Conservation (phyloP, 768 basidiomycete genomes). For the Tubosaeta sp. region DNA sequence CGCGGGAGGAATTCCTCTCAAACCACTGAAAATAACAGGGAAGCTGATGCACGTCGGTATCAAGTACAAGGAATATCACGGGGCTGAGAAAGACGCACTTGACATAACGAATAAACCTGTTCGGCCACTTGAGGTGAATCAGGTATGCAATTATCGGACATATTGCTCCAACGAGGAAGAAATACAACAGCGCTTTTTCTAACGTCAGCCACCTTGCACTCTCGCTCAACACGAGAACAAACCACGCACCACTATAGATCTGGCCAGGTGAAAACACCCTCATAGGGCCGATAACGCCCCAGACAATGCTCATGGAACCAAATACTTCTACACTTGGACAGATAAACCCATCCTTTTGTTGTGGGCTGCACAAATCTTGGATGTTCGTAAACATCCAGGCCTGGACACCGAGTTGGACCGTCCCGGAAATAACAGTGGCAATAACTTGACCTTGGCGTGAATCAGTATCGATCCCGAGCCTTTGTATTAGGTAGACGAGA, state of each 20-base stretch:
- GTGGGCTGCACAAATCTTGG: slow-evolving; percentile 27
- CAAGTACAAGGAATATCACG: too few species aligned
- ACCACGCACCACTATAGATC: slow-evolving; percentile 46
- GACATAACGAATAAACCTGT: slow-evolving; percentile 56
- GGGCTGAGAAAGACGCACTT: slow-evolving; percentile 44
- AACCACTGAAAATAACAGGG: slow-evolving; percentile 52
- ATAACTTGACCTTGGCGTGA: slow-evolving; percentile 45
- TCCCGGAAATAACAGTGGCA: slow-evolving; percentile 58
- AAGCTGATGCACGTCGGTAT: slow-evolving; percentile 25
- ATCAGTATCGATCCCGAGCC: neutral
- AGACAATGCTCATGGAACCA: slow-evolving; percentile 75
- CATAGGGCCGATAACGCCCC: slow-evolving; percentile 78
- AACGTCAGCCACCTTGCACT: neutral
- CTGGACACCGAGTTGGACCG: slow-evolving; percentile 66
- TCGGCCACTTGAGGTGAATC: slow-evolving; percentile 56
- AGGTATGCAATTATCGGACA: slow-evolving; percentile 55
- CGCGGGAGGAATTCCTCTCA: slow-evolving; percentile 61
- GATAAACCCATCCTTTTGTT: slow-evolving; percentile 50
- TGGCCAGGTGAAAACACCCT: slow-evolving; percentile 66
- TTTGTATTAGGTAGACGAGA: neutral
- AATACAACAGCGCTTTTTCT: slow-evolving; percentile 46
- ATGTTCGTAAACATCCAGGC: slow-evolving; percentile 54
- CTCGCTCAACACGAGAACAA: too few species aligned
- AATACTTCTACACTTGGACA: slow-evolving; percentile 72
- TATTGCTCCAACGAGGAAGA: slow-evolving; percentile 74